Base-by-base conservation (phyloP, 2,329 filamentous ascomycete genomes). In the Curvularia eragrostidis region DNA sequence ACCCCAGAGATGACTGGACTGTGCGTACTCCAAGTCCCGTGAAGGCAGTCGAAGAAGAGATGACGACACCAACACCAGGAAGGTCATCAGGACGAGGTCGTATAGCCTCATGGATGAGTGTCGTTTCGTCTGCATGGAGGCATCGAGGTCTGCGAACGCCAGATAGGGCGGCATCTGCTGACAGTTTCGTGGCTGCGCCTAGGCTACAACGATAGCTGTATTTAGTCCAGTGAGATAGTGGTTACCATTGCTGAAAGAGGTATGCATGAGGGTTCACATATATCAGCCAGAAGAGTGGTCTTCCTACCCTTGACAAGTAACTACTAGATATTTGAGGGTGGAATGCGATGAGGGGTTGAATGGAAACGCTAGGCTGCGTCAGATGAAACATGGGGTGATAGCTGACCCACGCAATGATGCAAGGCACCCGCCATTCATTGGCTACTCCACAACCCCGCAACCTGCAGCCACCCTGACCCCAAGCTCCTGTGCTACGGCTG, bases 371-470 rank as follows among this genome's bases (percentile, higher is more conserved):
- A 54, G 44, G 44, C 38, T 44, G 44, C 51, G 55, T 44, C 44
- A 58, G 49, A 43, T 44, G 50, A 52, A 62, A 61, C 58, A 48
- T 54, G 34, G 28, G 48, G 42, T 28, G 44, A 52, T 48, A 47
- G 34, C 47, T 15, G 52, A 34, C 42, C 28, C 43, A 19, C 23
- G 32, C 21, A 44, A 28, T 48, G 59, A 63, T 69, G 70, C 69
- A 72, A 75, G 71, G 71, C 53, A 71, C 68, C 51, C 36, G 49
- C 38, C 53, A 44, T 49, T 61, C 49, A 70, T 72, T 74, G 66
- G 70, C 48, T 44, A 48, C 30, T 28, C 63, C 64, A 62, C 47
- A 61, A 50, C 65, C 66, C 69, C 64, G 67, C 66, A 67, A 55
- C 54, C 52, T 52, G 53, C 44, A 52, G 48, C 59, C 62, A 65